Evolutionary conservation across 192 early-diverging fungal species (phyloP), one percentile per base, ranked within the genome.

Genomic region (Coemansia sp.): DNA sequence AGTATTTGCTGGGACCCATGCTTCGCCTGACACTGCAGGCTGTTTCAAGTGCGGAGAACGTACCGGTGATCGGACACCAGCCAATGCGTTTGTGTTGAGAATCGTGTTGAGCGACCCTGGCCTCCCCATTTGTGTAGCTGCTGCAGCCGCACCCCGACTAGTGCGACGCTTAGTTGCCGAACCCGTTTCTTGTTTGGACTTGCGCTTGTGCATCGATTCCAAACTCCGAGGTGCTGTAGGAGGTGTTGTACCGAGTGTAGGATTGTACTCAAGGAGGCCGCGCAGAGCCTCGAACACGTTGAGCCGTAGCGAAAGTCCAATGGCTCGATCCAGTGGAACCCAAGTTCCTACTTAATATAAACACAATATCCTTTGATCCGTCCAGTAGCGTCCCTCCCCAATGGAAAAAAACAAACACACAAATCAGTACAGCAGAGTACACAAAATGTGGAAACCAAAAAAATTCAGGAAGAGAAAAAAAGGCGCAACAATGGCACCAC

Each of bases 151-250:
- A 24, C 21, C 50, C 24, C 16, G 32, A 53, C 49, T 50, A 38
- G 31, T 62, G 59, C 65, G 65, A 22, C 69, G 61, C 60, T 64
- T 70, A 19, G 54, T 18, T 10, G 47, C 48, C 8, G 38, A 41
- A 14, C 28, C 28, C 5, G 60, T 26, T 21, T 61, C 48, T 23
- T 23, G 25, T 21, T 10, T 48, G 5, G 21, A 26, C 66, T 76
- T 81, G 57, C 78, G 73, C 64, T 81, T 81, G 64, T 63, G 62
- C 65, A 81, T 61, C 9, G 78, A 71, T 59, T 81, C 78, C 18
- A 81, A 66, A 58, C 78, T 81, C 23, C 78, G 66, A 25, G 78
- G 78, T n/a, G 78, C 78, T 3, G 74, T 81, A 3, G 78, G 78
- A 25, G 74, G 69, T 59, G 65, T 69, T 48, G 75, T 74, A 54